These are phyloP conservation scores for Eutrema salsugineum DNA, from an alignment of 441 rosid species.

Conservation along the genomic window DNA sequence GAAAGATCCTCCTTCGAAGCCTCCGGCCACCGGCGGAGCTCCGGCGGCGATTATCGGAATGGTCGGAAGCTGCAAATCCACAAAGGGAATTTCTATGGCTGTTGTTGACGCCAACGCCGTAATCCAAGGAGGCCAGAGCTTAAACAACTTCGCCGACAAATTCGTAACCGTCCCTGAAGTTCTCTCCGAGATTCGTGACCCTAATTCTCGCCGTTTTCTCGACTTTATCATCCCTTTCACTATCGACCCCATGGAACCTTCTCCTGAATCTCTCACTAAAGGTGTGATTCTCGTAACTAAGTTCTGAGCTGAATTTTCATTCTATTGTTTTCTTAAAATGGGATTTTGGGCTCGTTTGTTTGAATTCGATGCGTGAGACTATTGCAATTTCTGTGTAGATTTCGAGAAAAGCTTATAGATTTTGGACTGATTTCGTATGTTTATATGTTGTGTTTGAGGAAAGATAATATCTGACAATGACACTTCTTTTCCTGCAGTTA, in stretches of 20 bases:
- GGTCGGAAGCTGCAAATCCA: constrained; percentile 68
- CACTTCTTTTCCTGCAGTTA: constrained; percentile 35
- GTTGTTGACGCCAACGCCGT: constrained; percentile 90
- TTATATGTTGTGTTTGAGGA: background rate
- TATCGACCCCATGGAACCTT: constrained; percentile 81
- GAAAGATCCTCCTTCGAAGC: constrained; percentile 35
- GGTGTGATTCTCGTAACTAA: constrained; percentile 32
- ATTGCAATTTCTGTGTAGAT: too few relatives aligned
- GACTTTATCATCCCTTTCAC: constrained; percentile 53
- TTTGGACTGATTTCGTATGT: background rate
- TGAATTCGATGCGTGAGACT: too few relatives aligned
- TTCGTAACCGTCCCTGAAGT: constrained; percentile 86
- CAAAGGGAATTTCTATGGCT: constrained; percentile 69
- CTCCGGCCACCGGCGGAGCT: constrained; percentile 24
- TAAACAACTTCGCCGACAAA: constrained; percentile 56
- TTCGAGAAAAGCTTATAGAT: background rate
- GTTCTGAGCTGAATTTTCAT: background rate
- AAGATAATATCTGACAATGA: background rate
- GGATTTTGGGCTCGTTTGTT: background rate
- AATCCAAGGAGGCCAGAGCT: constrained; percentile 65
- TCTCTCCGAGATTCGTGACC: constrained; percentile 77
- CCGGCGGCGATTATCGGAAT: constrained; percentile 28
- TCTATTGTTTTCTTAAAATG: background rate
- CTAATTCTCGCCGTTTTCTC: constrained; percentile 79
- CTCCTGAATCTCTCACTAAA: constrained; percentile 70